phyloP scores from a whole-genome alignment of 2,329 filamentous ascomycete species.

The Falciphora oryzae region DNA sequence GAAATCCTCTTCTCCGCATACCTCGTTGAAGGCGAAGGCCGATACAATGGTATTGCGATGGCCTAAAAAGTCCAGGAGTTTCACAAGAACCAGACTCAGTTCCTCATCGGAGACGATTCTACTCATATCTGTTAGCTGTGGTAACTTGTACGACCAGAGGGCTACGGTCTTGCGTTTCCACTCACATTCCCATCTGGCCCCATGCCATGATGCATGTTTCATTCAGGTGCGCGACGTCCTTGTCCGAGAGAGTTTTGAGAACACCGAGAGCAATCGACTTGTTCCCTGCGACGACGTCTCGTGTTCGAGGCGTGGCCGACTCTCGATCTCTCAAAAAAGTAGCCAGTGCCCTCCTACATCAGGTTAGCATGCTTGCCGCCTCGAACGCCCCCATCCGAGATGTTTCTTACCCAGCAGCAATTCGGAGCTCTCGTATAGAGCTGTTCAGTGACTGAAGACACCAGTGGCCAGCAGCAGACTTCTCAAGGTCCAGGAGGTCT shows the following conservation, averaged over 20 bases:
- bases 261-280: slow-evolving; percentile 64
- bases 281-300: slow-evolving; percentile 52
- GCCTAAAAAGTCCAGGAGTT: slow-evolving; percentile 81
- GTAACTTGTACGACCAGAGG: slow-evolving; percentile 11
- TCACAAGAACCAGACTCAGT: slow-evolving; percentile 77
- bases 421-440: slow-evolving; percentile 76
- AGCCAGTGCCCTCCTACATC: slow-evolving; percentile 5
- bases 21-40: slow-evolving; percentile 77
- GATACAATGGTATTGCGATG: slow-evolving; percentile 75
- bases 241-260: slow-evolving; percentile 66
- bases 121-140: background rate
- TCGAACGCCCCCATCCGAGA: background rate
- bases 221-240: slow-evolving; percentile 59
- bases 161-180: slow-evolving; percentile 1
- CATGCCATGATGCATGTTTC: slow-evolving; percentile 84
- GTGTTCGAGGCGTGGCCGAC: slow-evolving; percentile 20
- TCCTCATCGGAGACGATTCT: slow-evolving; percentile 73
- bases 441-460: slow-evolving; percentile 77
- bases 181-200: slow-evolving; percentile 71
- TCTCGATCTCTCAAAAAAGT: slow-evolving; percentile 51
- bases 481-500: slow-evolving; percentile 59
- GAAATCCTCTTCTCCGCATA: slow-evolving; percentile 27
- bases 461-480: slow-evolving; percentile 68
- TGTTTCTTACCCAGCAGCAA: slow-evolving; percentile 63
- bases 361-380: slow-evolving; percentile 1